phyloP scores from a whole-genome alignment of 2,329 filamentous ascomycete species.

The Dothidotthia symphoricarpi region DNA sequence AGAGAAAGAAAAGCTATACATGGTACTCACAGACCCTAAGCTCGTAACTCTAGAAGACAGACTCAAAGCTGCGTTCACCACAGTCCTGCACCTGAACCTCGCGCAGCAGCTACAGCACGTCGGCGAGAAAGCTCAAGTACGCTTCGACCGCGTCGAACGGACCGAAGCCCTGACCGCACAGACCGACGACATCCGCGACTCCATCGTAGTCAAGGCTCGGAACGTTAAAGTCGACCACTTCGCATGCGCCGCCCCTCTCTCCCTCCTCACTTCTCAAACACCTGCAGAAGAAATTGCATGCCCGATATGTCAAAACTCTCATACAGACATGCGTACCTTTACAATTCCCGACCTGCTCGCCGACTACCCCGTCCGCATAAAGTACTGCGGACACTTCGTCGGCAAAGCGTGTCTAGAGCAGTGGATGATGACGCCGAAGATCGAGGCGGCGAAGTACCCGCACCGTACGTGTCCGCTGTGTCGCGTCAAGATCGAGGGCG shows the following conservation, averaged over 20 bases:
- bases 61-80: conserved; percentile 9
- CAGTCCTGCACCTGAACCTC: conserved; percentile 15
- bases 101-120: conserved; percentile 6
- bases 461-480: conserved; percentile 23
- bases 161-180: not conserved
- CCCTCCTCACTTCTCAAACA: conserved; percentile 2
- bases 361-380: conserved; percentile 27
- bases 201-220: conserved; percentile 4
- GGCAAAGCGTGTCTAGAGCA: conserved; percentile 24
- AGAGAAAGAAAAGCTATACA: conserved; percentile 19
- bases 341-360: conserved; percentile 12
- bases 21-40: conserved; percentile 15
- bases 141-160: conserved; percentile 2
- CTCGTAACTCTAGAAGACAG: conserved; percentile 5
- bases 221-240: conserved; percentile 16
- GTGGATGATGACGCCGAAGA: conserved; percentile 24
- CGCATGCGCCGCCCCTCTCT: conserved; percentile 20
- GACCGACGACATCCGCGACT: conserved; percentile 2
- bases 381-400: conserved; percentile 25
- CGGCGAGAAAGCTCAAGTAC: not conserved
- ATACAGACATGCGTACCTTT: conserved; percentile 12
- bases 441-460: conserved; percentile 20
- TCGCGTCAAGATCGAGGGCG: conserved; percentile 16
- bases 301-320: conserved; percentile 23
- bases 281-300: conserved; percentile 11